A percentile compares a stretch with the other conserved stretches of the same genome.
Evolutionary conservation across 257 asterid genomes (phyloP).

Genomic region (Leptodermis oblonga): DNA sequence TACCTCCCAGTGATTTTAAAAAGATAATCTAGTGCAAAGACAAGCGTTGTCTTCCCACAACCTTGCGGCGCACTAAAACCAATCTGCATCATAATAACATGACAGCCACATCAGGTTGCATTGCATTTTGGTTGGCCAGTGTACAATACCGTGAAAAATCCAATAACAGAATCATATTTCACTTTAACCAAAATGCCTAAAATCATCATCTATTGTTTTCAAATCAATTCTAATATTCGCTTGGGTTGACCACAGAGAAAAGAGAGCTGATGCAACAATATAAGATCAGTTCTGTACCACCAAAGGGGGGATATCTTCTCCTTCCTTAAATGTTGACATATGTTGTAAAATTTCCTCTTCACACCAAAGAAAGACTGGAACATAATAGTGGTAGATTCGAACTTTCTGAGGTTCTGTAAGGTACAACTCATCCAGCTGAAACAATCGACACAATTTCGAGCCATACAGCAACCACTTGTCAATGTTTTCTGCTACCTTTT

Average conservation of each 20-base stretch:
- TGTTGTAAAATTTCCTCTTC: constrained; percentile 72
- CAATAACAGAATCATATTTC: not conserved
- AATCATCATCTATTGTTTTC: not conserved
- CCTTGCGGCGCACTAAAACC: constrained; percentile 99
- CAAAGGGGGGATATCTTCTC: constrained; percentile 77
- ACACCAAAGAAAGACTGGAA: constrained; percentile 97
- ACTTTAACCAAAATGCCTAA: not conserved
- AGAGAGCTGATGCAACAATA: not conserved
- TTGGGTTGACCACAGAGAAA: not conserved
- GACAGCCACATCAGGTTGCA: constrained; percentile 16
- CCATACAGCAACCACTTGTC: constrained; percentile 83
- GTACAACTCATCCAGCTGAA: constrained; percentile 62
- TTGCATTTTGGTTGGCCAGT: constrained; percentile 1
- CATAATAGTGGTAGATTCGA: constrained; percentile 84
- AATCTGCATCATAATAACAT: constrained; percentile 51
- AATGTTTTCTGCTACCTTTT: constrained; percentile 76
- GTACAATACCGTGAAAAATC: not conserved
- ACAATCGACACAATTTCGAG: constrained; percentile 77
- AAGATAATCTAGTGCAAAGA: constrained; percentile 84
- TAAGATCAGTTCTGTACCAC: constrained; percentile 50
- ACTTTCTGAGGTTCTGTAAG: constrained; percentile 75
- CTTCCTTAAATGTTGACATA: constrained; percentile 50
- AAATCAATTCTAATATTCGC: not conserved
- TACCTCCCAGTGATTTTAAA: constrained; percentile 85
- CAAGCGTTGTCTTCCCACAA: constrained; percentile 97